phyloP scores from a whole-genome alignment of 331 rosid species.

The Pyrus hybrid region DNA sequence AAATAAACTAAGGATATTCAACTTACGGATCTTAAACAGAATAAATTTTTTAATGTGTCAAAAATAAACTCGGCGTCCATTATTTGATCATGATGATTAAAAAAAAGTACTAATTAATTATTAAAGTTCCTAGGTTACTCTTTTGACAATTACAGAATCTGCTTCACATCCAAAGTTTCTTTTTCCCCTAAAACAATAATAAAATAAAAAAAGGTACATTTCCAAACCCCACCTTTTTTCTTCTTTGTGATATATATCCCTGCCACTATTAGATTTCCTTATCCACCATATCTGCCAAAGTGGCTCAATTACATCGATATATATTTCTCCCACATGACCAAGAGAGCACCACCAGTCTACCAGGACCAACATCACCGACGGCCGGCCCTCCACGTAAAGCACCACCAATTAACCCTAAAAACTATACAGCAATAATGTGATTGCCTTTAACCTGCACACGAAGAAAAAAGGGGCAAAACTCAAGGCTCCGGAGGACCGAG shows the following conservation, averaged over 20 bases:
- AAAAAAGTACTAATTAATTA: not conserved
- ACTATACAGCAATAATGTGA: not conserved
- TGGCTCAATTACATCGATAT: not conserved
- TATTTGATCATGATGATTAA: no score
- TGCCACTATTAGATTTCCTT: not conserved
- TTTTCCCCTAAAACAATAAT: not conserved
- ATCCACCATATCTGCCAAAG: not conserved
- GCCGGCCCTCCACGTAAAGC: not conserved
- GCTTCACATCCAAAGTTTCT: not conserved
- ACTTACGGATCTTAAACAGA: no score
- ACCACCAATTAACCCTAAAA: not conserved
- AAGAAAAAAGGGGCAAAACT: not conserved
- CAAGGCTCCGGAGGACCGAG: not conserved
- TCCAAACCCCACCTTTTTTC: not conserved
- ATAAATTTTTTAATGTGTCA: no score
- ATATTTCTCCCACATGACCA: not conserved
- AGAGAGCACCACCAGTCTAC: not conserved
- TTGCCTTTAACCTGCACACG: not conserved
- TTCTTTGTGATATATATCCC: not conserved
- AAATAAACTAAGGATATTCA: not conserved
- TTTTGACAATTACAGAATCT: no score
- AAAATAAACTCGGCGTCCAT: not conserved
- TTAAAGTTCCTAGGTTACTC: no score
- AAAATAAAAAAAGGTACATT: not conserved
- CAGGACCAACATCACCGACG: not conserved